Base-by-base conservation (phyloP, 1,284 basidiomycete genomes). In the Tetrapyrgos nigripes region DNA sequence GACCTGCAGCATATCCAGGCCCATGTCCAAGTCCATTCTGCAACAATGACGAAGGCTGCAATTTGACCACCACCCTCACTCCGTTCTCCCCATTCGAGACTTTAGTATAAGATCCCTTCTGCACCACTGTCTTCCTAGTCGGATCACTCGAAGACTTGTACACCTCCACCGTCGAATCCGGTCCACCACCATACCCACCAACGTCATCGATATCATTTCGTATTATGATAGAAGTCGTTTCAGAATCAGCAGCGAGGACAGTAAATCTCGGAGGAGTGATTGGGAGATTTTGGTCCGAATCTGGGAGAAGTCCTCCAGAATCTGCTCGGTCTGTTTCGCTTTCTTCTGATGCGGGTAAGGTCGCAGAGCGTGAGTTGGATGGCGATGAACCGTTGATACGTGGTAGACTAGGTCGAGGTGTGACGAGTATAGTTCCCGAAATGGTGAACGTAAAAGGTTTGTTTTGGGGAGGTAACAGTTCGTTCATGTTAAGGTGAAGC, bases 401-500 rank as follows among this genome's bases (percentile, higher is more conserved):
- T 37, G 65, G 70, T 40, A 67, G 51, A 29, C 27, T 27, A 43
- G 71, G 63, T 46, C 81, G 80, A 23, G 88, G 79, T 3, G 78
- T 79, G 29, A 93, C 72, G 4, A 91, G 72, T 40, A 92, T 77
- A 3, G 80, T 86, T 3, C 91, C 90, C 3, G 80, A 78, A 40
- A 93, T 83, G 13, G 75, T 82, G 69, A 92, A 89, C 3, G 80
- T 82, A 66, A 92, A 86, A 5, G 77, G 70, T 69, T 50, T 46
- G 21, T 85, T 87, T 28, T 82, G 73, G 3, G 88, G 83, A 1
- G 84, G 82, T n/a, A 85, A 74, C 14, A 92, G 75, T 45, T 92
- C 88, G 66, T 90, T 90, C 79, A 92, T 89, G 66, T 92, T 91
- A 56, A 93, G 66, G 67, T 92, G 90, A 4, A 93, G 72, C 0